Conservation (phyloP, 2,329 filamentous ascomycete species). For the Ophiocordyceps robertsii region DNA sequence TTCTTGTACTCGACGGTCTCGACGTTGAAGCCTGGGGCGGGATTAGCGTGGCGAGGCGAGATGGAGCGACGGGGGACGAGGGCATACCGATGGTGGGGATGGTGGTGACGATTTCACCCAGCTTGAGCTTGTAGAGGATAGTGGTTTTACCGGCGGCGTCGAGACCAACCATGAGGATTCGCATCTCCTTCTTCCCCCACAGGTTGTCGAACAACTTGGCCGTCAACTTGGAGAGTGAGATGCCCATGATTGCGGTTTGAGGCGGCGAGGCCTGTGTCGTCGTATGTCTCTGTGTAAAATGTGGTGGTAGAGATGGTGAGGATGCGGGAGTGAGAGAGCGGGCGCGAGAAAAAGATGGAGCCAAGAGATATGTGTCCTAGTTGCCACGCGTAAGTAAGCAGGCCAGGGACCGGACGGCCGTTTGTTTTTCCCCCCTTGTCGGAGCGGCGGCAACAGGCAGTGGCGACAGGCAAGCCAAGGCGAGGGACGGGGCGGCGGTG, state of each 20-base stretch:
- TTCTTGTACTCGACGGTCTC: constrained; percentile 99
- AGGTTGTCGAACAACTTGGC: constrained; percentile 88
- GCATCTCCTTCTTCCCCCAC: constrained; percentile 99
- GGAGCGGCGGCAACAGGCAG: background rate
- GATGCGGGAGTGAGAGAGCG: constrained; percentile 6
- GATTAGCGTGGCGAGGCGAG: constrained; percentile 1
- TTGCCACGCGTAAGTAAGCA: constrained; percentile 16
- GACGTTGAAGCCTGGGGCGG: constrained; percentile 79
- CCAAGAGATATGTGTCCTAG: constrained; percentile 12
- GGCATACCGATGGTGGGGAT: constrained; percentile 86
- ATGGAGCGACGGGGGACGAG: background rate
- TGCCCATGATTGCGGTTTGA: constrained; percentile 73
- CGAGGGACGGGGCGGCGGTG: background rate
- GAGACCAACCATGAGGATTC: constrained; percentile 99
- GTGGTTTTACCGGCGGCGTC: constrained; percentile 99
- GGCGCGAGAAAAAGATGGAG: constrained; percentile 1
- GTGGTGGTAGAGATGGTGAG: constrained; percentile 4
- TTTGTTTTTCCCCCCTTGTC: constrained; percentile 8
- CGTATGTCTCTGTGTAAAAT: constrained; percentile 3
- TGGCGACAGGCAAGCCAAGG: background rate
- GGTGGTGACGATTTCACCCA: constrained; percentile 97
- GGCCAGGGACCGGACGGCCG: constrained; percentile 5
- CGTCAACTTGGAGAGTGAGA: constrained; percentile 89
- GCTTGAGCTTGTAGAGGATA: constrained; percentile 99
- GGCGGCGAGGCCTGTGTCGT: constrained; percentile 16